Evolutionary conservation across 345 rosid species (phyloP).

Genomic region (Populus tremula): DNA sequence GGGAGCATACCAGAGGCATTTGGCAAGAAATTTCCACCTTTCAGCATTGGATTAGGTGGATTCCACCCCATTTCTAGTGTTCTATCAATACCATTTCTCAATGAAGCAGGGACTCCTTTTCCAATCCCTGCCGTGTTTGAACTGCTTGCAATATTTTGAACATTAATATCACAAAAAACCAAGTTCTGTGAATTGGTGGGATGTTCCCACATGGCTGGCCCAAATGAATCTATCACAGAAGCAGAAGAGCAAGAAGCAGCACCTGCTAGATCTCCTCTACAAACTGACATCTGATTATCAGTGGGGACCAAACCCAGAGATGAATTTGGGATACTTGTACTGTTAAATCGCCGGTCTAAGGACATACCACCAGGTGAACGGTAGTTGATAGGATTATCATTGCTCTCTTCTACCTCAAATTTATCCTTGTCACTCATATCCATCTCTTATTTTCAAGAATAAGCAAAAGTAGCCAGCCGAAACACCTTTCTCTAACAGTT

Average conservation of each 20-base stretch:
- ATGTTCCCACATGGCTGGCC: conserved; percentile 68
- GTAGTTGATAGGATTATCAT: conserved; percentile 40
- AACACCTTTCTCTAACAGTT: conserved; percentile 11
- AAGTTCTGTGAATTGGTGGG: conserved; percentile 49
- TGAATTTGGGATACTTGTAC: conserved; percentile 44
- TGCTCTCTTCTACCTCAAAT: conserved; percentile 53
- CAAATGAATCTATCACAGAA: conserved; percentile 64
- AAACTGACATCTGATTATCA: conserved; percentile 45
- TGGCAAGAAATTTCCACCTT: conserved; percentile 58
- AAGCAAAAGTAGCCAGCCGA: conserved; percentile 16
- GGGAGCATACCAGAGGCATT: conserved; percentile 52
- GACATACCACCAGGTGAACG: conserved; percentile 40
- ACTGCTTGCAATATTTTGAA: conserved; percentile 40
- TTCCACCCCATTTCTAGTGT: conserved; percentile 71
- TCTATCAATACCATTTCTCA: conserved; percentile 51
- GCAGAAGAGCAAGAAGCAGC: conserved; percentile 63
- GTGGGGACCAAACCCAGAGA: conserved; percentile 50
- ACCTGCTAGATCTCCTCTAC: conserved; percentile 39
- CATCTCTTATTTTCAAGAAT: conserved; percentile 41
- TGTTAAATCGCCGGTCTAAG: conserved; percentile 58
- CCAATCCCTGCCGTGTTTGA: conserved; percentile 35
- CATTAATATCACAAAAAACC: conserved; percentile 57
- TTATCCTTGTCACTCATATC: conserved; percentile 63
- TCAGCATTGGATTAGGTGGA: conserved; percentile 54
- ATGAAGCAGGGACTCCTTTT: conserved; percentile 43